A percentile compares a stretch with the other conserved stretches of the same genome.
Conservation (phyloP, 192 early-diverging fungal genomes). For the Coemansia sp. region DNA sequence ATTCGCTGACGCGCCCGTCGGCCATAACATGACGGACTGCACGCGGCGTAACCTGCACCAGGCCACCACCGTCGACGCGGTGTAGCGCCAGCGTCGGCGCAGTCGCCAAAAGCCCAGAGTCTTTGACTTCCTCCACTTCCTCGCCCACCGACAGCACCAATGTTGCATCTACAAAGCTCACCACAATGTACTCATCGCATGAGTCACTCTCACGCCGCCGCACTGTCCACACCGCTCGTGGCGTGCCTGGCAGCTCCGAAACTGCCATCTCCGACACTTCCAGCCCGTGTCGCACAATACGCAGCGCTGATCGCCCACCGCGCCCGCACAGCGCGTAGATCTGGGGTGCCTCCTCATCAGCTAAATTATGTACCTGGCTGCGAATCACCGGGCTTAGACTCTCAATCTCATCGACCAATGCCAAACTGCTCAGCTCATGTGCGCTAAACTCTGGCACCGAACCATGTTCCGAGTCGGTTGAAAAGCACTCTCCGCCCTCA, state of each 20-base stretch:
- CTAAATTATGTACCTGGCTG: conserved; percentile 81
- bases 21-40: conserved; percentile 86
- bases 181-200: conserved; percentile 83
- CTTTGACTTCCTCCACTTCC: conserved; percentile 90
- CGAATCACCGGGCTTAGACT: conserved; percentile 78
- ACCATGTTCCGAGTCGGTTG: not conserved
- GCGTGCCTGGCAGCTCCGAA: conserved; percentile 88
- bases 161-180: conserved; percentile 90
- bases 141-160: conserved; percentile 91
- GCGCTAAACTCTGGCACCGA: conserved; percentile 68
- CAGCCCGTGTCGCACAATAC: conserved; percentile 87
- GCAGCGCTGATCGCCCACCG: conserved; percentile 75
- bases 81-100: conserved; percentile 84
- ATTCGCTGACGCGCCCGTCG: conserved; percentile 89
- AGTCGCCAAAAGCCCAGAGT: conserved; percentile 82
- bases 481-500: conserved; percentile 53
- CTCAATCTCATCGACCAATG: conserved; percentile 89
- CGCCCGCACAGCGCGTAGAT: conserved; percentile 87
- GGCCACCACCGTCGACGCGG: conserved; percentile 79
- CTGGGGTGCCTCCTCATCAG: conserved; percentile 90
- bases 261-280: conserved; percentile 91
- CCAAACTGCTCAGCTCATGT: conserved; percentile 75
- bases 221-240: conserved; percentile 87
- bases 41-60: conserved; percentile 88
- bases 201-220: conserved; percentile 48